Percentiles rank a stretch among this genome's conserved stretches.
Conservation (phyloP, 176 grass and related monocot species). For the Phragmites australis region DNA sequence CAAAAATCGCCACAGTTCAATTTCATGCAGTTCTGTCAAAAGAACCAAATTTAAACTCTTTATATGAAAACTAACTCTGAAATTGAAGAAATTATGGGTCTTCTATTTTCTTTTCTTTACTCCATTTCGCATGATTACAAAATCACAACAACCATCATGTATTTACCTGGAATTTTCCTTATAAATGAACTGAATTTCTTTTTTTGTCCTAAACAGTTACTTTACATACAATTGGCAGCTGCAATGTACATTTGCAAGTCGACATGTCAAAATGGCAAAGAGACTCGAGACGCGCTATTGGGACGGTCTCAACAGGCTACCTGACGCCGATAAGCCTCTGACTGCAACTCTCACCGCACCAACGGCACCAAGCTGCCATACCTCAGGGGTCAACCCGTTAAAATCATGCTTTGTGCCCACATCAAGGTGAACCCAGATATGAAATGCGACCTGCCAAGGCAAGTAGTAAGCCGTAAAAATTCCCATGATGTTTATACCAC, state of each 20-base stretch:
- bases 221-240: constrained; percentile 44
- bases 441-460: constrained; percentile 65
- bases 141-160: not conserved
- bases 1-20: not conserved
- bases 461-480: not conserved
- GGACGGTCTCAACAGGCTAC: constrained; percentile 60
- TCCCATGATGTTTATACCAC: not conserved
- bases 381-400: constrained; percentile 55
- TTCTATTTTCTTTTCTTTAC: not conserved
- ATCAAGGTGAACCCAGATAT: constrained; percentile 75
- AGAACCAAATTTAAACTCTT: not conserved
- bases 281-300: constrained; percentile 29
- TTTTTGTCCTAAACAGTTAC: constrained; percentile 16
- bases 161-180: constrained; percentile 21
- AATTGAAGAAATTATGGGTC: not conserved
- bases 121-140: constrained; percentile 17
- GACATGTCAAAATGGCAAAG: not conserved
- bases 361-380: constrained; percentile 84
- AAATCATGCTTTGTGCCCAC: constrained; percentile 55
- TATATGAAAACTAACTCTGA: not conserved
- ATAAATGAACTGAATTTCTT: constrained; percentile 1
- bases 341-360: constrained; percentile 83
- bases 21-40: not conserved
- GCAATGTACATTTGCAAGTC: constrained; percentile 23
- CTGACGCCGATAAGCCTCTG: constrained; percentile 64